A percentile compares a stretch with the other conserved stretches of the same genome.
These are phyloP conservation scores for Hemisphaericaspora xylanilytica DNA, from an alignment of 1,139 yeast species.

Conservation along the genomic window DNA sequence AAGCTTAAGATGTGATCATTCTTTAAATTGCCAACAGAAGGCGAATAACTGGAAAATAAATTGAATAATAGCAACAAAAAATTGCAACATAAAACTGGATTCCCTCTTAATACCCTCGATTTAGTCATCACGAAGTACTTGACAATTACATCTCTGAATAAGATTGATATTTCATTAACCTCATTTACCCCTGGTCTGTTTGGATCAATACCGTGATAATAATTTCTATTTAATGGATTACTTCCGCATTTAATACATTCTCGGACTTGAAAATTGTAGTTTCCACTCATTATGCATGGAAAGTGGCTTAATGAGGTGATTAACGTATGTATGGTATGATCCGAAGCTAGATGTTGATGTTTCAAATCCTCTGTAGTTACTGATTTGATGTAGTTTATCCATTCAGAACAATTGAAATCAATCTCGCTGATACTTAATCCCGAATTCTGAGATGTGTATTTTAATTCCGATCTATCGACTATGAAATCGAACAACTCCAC, in stretches of 20 bases:
- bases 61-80: constrained; percentile 45
- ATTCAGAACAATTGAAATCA: constrained; percentile 14
- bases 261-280: constrained; percentile 25
- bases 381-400: constrained; percentile 24
- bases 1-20: constrained; percentile 24
- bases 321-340: constrained; percentile 24
- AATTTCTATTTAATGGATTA: constrained; percentile 21
- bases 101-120: constrained; percentile 7
- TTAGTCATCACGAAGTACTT: constrained; percentile 14
- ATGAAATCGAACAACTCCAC: constrained; percentile 8
- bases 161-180: constrained; percentile 19
- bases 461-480: constrained; percentile 2
- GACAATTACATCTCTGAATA: constrained; percentile 25
- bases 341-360: constrained; percentile 10
- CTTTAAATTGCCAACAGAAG: constrained; percentile 27
- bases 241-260: constrained; percentile 46
- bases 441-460: not conserved
- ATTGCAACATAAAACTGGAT: constrained; percentile 38
- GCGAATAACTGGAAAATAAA: constrained; percentile 45
- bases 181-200: constrained; percentile 24
- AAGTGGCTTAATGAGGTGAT: constrained; percentile 43
- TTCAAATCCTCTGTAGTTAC: constrained; percentile 8
- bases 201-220: constrained; percentile 21
- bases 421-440: constrained; percentile 1
- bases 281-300: constrained; percentile 39